These are phyloP conservation scores for Flueggea neowawraea DNA, from an alignment of 441 rosid genomes.

Conservation along the genomic window DNA sequence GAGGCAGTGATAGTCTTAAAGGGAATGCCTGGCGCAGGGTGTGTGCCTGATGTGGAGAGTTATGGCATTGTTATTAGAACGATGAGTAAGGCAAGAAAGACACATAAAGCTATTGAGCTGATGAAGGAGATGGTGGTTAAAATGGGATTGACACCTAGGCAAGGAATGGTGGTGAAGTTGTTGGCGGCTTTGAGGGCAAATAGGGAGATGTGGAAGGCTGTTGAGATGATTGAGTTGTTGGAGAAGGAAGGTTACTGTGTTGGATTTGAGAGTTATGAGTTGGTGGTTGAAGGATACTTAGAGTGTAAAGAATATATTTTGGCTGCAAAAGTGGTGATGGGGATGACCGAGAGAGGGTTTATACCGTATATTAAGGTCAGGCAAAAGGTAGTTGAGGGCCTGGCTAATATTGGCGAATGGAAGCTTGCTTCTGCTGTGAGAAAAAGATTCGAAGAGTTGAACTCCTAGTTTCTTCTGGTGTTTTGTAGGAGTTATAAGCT, in stretches of 20 bases:
- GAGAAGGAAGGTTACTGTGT: slow-evolving; percentile 46
- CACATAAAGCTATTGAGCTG: slow-evolving; percentile 43
- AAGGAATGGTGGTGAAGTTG: slow-evolving; percentile 54
- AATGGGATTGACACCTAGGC: slow-evolving; percentile 59
- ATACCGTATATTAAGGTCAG: slow-evolving; percentile 75
- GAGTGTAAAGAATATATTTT: slow-evolving; percentile 57
- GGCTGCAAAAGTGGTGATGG: slow-evolving; percentile 73
- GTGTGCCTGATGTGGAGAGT: slow-evolving; percentile 71
- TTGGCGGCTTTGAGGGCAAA: slow-evolving; percentile 55
- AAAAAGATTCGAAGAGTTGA: slow-evolving; percentile 55
- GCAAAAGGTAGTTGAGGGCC: slow-evolving; percentile 69
- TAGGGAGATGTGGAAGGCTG: slow-evolving; percentile 61
- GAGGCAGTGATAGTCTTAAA: slow-evolving; percentile 67
- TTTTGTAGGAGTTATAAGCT: too few relatives aligned
- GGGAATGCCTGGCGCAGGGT: slow-evolving; percentile 53
- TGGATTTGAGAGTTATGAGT: slow-evolving; percentile 64
- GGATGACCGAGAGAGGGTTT: slow-evolving; percentile 75
- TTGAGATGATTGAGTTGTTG: slow-evolving; percentile 65
- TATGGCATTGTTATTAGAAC: slow-evolving; percentile 47
- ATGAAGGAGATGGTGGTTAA: slow-evolving; percentile 72
- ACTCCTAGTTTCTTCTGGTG: slow-evolving; percentile 36
- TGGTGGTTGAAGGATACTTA: slow-evolving; percentile 58
- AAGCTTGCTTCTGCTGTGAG: slow-evolving; percentile 69
- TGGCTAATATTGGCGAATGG: slow-evolving; percentile 56
- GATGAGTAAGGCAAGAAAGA: slow-evolving; percentile 55